Percentiles rank a stretch among this genome's conserved stretches.
Evolutionary conservation across 176 grass and related monocot species (phyloP).

Genomic region (Eragrostis curvula): DNA sequence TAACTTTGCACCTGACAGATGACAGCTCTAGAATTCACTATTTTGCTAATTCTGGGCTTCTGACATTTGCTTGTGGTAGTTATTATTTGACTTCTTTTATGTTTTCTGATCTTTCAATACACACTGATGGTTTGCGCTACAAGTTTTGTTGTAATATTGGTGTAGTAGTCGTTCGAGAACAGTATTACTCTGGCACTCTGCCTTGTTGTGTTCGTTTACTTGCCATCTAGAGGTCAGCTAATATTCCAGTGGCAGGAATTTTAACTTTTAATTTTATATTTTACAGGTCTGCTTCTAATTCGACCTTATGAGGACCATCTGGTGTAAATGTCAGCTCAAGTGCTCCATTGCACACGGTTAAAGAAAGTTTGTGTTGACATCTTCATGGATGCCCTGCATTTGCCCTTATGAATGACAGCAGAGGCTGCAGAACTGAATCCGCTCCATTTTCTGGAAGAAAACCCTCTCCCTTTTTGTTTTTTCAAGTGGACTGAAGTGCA

Average conservation of each 20-base stretch:
- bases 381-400: constrained; percentile 18
- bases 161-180: neutral
- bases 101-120: neutral
- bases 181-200: constrained; percentile 2
- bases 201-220: neutral
- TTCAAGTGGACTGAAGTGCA: constrained; percentile 34
- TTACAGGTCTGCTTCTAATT: constrained; percentile 39
- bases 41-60: constrained; percentile 27
- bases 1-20: constrained; percentile 22
- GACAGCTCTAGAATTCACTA: constrained; percentile 12
- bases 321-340: constrained; percentile 15
- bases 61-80: constrained; percentile 15
- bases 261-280: constrained; percentile 23
- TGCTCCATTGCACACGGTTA: constrained; percentile 29
- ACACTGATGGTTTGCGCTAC: neutral
- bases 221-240: neutral
- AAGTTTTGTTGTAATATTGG: constrained; percentile 5
- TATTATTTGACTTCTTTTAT: neutral
- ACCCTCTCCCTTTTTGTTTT: constrained; percentile 14
- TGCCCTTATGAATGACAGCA: constrained; percentile 20
- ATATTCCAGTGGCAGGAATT: neutral
- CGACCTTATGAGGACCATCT: neutral
- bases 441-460: constrained; percentile 23
- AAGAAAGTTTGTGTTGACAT: constrained; percentile 33
- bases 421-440: neutral